These are phyloP conservation scores for Linnemannia exigua DNA, from an alignment of 192 early-diverging fungal genomes.

Conservation along the genomic window DNA sequence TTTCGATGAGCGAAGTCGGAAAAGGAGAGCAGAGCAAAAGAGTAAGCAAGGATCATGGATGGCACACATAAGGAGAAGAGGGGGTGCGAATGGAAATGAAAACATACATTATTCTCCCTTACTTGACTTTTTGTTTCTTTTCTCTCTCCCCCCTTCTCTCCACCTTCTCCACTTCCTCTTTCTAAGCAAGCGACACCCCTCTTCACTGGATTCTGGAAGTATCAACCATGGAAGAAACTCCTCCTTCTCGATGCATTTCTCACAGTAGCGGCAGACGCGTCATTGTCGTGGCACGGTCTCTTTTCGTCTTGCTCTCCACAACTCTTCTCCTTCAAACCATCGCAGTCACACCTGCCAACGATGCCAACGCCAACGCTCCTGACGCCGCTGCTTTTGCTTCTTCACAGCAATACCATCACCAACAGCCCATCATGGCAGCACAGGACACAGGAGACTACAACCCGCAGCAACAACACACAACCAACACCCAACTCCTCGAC, in stretches of 20 bases:
- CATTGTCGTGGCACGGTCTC: neutral
- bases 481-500: conserved; percentile 26
- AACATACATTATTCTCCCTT: too few species aligned
- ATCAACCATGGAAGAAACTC: neutral
- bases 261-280: neutral
- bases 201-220: neutral
- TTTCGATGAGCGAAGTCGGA: too few species aligned
- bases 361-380: neutral
- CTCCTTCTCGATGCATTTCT: neutral
- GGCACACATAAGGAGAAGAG: neutral
- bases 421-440: neutral
- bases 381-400: neutral
- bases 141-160: neutral
- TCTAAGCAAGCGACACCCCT: too few species aligned
- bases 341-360: neutral
- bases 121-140: neutral
- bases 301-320: neutral
- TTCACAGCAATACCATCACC: neutral
- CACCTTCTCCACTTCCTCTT: neutral
- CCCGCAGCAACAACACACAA: conserved; percentile 32
- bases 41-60: neutral
- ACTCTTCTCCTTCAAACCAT: neutral
- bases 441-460: conserved; percentile 10
- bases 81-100: conserved; percentile 1
- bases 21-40: neutral